Evolutionary conservation across 768 basidiomycete species (phyloP), one percentile per base, ranked within the genome.

Genomic region (Lanmaoa rubissima): DNA sequence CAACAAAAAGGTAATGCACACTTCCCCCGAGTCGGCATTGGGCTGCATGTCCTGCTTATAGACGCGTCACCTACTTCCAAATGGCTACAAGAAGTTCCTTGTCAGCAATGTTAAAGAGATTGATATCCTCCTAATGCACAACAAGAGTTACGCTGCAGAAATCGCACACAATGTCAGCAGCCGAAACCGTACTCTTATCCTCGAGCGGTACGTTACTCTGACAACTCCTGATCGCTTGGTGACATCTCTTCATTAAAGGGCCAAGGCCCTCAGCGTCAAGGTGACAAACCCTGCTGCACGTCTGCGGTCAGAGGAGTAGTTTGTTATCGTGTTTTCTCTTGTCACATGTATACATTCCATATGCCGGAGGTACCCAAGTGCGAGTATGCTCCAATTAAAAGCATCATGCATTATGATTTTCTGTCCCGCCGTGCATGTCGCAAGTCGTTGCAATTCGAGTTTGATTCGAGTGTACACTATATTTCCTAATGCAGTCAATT

Each of bases 91-190:
- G 81, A 94, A 95, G 76, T 88, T 98, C 79, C 78, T 96, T 60
- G 92, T 99, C 68, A 88, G 83, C 83, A 98, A 98, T 76, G 82
- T 90, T 52, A 84, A 88, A 73, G 95, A 98, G 74, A 76, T 99
- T 59, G 94, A 98, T 67, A 84, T 98, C 66, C 87, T 98, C 61
- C 82, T 98, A 51, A 95, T 98, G 94, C 95, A 98, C 85, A 95
- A 93, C 85, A 92, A 92, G 81, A 88, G 79, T 68, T 98, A 89
- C 72, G 88, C 94, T 48, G 97, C 94, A 52, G 93, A 96, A 74
- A 94, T 99, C 66, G 97, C 97, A 51, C 95, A 97, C 82, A 87
- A 85, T 65, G 94, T 99, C 62, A 92, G 88, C 79, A 91, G 90
- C 81, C 88, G 92, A 73, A 98, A 98, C 83, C 91, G 97, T 65